Conservation (phyloP, 148 eudicot species). For the Chenopodium quinoa region DNA sequence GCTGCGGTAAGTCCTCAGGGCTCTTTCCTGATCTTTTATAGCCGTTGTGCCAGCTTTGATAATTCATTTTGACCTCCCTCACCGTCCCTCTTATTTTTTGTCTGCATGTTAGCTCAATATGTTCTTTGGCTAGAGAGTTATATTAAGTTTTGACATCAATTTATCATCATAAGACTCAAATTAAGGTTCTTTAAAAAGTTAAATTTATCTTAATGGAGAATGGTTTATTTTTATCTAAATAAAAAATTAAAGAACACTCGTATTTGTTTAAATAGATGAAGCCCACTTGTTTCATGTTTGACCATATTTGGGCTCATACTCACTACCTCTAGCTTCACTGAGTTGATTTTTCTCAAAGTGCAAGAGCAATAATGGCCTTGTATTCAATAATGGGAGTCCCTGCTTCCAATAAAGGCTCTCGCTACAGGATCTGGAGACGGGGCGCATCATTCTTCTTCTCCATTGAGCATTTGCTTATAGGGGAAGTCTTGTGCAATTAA, state of each 20-base stretch:
- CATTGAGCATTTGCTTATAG: not conserved
- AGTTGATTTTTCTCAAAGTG: not conserved
- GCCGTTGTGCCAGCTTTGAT: not conserved
- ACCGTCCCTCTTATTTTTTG: no score
- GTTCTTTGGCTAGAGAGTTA: not conserved
- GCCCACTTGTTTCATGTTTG: not conserved
- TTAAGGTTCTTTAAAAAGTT: not conserved
- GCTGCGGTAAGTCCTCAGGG: slow-evolving; percentile 58
- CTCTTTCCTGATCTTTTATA: slow-evolving; percentile 11
- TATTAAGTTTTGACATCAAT: not conserved
- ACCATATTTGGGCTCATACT: not conserved
- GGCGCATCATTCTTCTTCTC: not conserved
- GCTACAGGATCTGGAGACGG: not conserved
- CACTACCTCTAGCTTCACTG: not conserved
- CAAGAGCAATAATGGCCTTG: not conserved
- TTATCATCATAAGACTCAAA: not conserved
- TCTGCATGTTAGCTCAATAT: not conserved
- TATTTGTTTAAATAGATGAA: not conserved
- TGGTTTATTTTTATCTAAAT: not conserved
- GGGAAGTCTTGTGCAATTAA: not conserved
- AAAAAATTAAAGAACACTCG: not conserved
- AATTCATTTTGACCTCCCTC: not conserved
- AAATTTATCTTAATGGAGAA: not conserved
- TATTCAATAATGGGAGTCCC: not conserved
- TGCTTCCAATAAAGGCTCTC: not conserved